A percentile compares a stretch with the other conserved stretches of the same genome.
Conservation (phyloP, 2,329 filamentous ascomycete species). For the Apiospora rasikravindrae region DNA sequence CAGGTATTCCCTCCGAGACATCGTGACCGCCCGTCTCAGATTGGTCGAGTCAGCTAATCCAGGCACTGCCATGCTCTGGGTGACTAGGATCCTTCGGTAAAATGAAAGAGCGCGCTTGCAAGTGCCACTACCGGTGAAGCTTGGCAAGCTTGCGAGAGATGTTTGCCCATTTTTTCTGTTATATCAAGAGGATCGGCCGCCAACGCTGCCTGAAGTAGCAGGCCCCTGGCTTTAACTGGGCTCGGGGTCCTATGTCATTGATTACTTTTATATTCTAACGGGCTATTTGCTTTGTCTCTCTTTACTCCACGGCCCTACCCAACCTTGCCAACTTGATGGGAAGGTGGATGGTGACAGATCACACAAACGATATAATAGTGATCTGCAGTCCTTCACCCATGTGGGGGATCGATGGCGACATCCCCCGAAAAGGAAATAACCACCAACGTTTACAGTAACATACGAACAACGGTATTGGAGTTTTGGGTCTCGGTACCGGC, state of each 20-base stretch:
- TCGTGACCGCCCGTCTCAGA: constrained; percentile 12
- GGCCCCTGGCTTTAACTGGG: background rate
- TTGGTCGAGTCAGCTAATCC: background rate
- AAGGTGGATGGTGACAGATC: background rate
- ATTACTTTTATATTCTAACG: background rate
- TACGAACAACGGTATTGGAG: background rate
- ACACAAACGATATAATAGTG: background rate
- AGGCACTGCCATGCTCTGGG: background rate
- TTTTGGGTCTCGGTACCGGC: background rate
- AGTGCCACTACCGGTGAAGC: background rate
- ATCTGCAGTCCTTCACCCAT: background rate
- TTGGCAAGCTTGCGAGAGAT: background rate
- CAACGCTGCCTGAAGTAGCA: background rate
- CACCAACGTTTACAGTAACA: background rate
- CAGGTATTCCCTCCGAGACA: background rate
- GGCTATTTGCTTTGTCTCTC: background rate
- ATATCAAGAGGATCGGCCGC: constrained; percentile 1
- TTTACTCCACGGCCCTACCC: background rate
- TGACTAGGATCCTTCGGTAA: background rate
- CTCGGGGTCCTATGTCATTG: background rate
- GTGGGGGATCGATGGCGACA: constrained; percentile 3
- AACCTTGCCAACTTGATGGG: background rate
- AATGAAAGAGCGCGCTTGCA: background rate
- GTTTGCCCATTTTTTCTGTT: background rate
- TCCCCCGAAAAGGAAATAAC: background rate